Evolutionary conservation across 31 red algal genomes (phyloP).

Genomic region (Asparagopsis taxiformis): DNA sequence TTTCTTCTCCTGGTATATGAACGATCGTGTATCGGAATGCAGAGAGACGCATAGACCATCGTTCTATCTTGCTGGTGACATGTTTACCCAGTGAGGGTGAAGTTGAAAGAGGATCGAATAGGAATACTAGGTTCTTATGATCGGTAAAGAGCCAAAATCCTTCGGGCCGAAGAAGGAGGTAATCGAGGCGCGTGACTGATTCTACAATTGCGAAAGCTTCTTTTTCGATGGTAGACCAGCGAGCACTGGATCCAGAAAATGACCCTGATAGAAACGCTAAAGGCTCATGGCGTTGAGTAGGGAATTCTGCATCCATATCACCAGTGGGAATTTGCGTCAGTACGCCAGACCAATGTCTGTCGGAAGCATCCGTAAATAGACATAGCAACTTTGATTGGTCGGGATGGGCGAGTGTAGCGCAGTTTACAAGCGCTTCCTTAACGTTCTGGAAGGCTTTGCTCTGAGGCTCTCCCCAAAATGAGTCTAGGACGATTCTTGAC

Average conservation of each 20-base stretch:
- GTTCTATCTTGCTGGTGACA: slow-evolving; percentile 4
- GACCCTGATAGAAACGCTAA: slow-evolving; percentile 16
- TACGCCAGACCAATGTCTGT: slow-evolving; percentile 18
- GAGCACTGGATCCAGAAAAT: slow-evolving; percentile 1
- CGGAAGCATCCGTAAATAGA: slow-evolving; percentile 23
- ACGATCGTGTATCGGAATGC: slow-evolving; percentile 22
- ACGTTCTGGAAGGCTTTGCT: background rate
- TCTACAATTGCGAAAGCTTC: slow-evolving; percentile 16
- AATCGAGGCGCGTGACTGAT: slow-evolving; percentile 5
- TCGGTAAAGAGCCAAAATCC: slow-evolving; percentile 28
- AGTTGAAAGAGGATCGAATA: slow-evolving; percentile 8
- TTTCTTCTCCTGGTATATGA: slow-evolving; percentile 17
- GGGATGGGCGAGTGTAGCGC: slow-evolving; percentile 8
- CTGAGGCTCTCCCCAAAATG: background rate
- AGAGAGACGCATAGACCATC: slow-evolving; percentile 9
- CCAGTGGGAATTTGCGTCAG: slow-evolving; percentile 16
- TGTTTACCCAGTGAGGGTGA: background rate
- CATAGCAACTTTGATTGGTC: slow-evolving; percentile 12
- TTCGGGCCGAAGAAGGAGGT: slow-evolving; percentile 7
- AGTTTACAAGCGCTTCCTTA: background rate
- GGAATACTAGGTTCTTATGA: slow-evolving; percentile 27
- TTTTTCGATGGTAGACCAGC: slow-evolving; percentile 22
- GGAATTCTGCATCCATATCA: slow-evolving; percentile 2
- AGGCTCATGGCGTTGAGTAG: background rate
- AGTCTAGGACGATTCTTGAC: background rate